Evolutionary conservation across 768 basidiomycete species (phyloP), one percentile per base, ranked within the genome.

Genomic region (Mycena epipterygia): DNA sequence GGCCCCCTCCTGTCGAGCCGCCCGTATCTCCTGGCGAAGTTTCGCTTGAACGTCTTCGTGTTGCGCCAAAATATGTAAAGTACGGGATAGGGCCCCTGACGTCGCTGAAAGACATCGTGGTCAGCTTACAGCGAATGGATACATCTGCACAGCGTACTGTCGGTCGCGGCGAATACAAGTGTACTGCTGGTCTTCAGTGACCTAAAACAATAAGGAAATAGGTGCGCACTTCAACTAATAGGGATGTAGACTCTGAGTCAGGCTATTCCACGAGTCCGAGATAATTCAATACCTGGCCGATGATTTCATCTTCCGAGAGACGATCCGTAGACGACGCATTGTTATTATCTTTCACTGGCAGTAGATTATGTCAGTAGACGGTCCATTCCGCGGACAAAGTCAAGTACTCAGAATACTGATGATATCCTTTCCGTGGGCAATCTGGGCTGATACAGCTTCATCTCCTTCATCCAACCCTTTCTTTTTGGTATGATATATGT

Each of bases 401-500:
- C 27, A 23, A n/a, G 42, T 68, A 81, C 80, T 73, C 12, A 81
- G 64, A 42, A 79, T 75, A 32, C 77, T 79, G 67, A 81, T 76
- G 58, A 82, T 75, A 52, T 81, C 80, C 41, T 79, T 80, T 12
- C 79, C 76, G 37, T 78, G 73, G 0, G 79, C 79, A n/a, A 82
- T 68, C 58, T 82, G 79, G n/a, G 79, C 70, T n/a, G 71, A 21
- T 1, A 75, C 70, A 2, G 77, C 76, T 17, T 78, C 76, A 9
- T 83, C 79, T 5, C 79, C 79, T 35, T 56, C 42, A 30, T 63
- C 67, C 27, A 84, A 60, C 4, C 79, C 79, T 21, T 23, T 58
- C 67, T 81, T 83, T 77, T 84, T 85, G 27, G 72, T 69, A 19
- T 80, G 73, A 23, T 82, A 81, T 23, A 85, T 81, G 13, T 76